phyloP scores from a whole-genome alignment of 169 alveolate genomes.

The Perkinsus chesapeaki region DNA sequence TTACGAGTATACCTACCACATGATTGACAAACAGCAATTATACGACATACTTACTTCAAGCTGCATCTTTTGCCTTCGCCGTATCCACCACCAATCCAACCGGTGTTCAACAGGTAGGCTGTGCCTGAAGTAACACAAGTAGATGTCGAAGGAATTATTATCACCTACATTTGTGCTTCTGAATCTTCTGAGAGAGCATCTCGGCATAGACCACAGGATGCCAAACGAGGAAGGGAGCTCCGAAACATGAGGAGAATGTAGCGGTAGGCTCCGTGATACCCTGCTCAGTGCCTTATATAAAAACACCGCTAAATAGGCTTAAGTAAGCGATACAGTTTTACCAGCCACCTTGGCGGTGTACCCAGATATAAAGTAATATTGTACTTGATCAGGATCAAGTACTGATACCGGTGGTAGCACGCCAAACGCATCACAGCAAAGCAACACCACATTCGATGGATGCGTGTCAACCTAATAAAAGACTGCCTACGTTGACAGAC shows the following conservation, averaged over 20 bases:
- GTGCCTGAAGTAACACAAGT: background rate
- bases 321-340: background rate
- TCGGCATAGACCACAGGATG: conserved; percentile 86
- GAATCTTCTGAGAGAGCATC: conserved; percentile 60
- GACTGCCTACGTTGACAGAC: background rate
- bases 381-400: conserved; percentile 76
- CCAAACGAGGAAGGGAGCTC: conserved; percentile 88
- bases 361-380: conserved; percentile 90
- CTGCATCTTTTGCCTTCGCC: conserved; percentile 74
- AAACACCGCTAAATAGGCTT: background rate
- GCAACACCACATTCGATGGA: conserved; percentile 77
- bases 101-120: conserved; percentile 78
- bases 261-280: conserved; percentile 84
- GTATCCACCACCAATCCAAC: conserved; percentile 88
- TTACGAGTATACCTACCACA: conserved; percentile 54
- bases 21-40: background rate
- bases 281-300: conserved; percentile 81
- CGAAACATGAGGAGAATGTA: conserved; percentile 93
- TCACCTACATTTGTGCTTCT: conserved; percentile 26
- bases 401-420: conserved; percentile 88
- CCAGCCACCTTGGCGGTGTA: conserved; percentile 88
- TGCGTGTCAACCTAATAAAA: conserved; percentile 57
- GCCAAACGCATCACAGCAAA: conserved; percentile 92
- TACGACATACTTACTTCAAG: conserved; percentile 47
- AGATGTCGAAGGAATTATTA: too few species aligned